phyloP scores from a whole-genome alignment of 2,329 filamentous ascomycete genomes.

The Fusarium foetens region DNA sequence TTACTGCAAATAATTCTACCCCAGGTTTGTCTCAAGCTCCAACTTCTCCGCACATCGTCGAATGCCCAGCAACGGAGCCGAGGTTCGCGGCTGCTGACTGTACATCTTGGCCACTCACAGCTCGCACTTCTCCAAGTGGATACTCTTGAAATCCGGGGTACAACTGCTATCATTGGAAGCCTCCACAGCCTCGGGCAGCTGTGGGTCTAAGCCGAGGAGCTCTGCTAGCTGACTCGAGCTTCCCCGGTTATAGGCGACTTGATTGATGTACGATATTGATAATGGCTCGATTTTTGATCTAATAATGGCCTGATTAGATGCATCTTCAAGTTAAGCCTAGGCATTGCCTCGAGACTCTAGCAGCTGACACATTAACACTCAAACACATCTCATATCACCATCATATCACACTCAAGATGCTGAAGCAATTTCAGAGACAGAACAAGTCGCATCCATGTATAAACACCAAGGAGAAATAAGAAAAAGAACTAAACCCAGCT shows the following conservation, averaged over 20 bases:
- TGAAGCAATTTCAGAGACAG: slow-evolving; percentile 6
- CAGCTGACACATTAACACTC: background rate
- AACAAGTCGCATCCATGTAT: slow-evolving; percentile 41
- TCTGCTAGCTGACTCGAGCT: slow-evolving; percentile 12
- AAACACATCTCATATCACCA: background rate
- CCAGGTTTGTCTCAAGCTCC: slow-evolving; percentile 31
- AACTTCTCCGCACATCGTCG: slow-evolving; percentile 44
- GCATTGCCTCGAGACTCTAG: background rate
- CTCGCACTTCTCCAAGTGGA: slow-evolving; percentile 12
- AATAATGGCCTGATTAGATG: background rate
- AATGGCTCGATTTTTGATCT: background rate
- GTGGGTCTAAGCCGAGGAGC: slow-evolving; percentile 33
- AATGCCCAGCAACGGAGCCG: slow-evolving; percentile 38
- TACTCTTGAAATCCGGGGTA: slow-evolving; percentile 42
- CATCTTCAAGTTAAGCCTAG: background rate
- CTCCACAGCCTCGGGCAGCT: slow-evolving; percentile 32
- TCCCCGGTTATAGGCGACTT: slow-evolving; percentile 12
- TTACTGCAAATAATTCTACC: slow-evolving; percentile 20
- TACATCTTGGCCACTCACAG: slow-evolving; percentile 20
- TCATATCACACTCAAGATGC: background rate
- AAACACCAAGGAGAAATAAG: slow-evolving; percentile 37
- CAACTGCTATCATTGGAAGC: slow-evolving; percentile 22
- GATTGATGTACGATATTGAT: background rate
- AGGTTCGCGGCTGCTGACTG: slow-evolving; percentile 39
- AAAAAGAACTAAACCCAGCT: slow-evolving; percentile 23